phyloP scores from a whole-genome alignment of 2,329 filamentous ascomycete species.

The Scortechinia acanthostroma region DNA sequence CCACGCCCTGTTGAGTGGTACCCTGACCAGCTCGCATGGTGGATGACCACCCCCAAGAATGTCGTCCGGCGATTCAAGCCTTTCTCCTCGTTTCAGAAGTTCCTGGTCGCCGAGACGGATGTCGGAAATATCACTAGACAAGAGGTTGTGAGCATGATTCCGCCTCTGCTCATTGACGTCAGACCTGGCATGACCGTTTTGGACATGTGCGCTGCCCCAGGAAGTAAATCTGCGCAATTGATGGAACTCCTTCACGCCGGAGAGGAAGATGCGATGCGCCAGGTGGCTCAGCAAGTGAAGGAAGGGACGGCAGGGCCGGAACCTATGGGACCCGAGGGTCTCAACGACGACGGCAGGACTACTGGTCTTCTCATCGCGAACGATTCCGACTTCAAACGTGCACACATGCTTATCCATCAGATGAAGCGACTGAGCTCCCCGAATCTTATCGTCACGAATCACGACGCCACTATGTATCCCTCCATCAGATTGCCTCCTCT shows the following conservation, averaged over 20 bases:
- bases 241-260: slow-evolving; percentile 89
- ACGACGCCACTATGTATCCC: slow-evolving; percentile 92
- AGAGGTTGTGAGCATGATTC: slow-evolving; percentile 98
- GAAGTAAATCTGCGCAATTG: slow-evolving; percentile 92
- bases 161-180: slow-evolving; percentile 85
- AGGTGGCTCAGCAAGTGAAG: slow-evolving; percentile 42
- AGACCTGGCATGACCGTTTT: slow-evolving; percentile 85
- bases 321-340: slow-evolving; percentile 28
- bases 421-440: slow-evolving; percentile 94
- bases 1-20: slow-evolving; percentile 84
- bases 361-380: slow-evolving; percentile 92
- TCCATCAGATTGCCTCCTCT: slow-evolving; percentile 75
- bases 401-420: slow-evolving; percentile 95
- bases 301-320: slow-evolving; percentile 42
- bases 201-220: slow-evolving; percentile 92
- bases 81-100: slow-evolving; percentile 93
- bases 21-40: slow-evolving; percentile 89
- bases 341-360: slow-evolving; percentile 73
- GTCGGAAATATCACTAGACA: slow-evolving; percentile 97
- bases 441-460: slow-evolving; percentile 93
- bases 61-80: slow-evolving; percentile 88
- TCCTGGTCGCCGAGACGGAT: slow-evolving; percentile 91
- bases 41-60: slow-evolving; percentile 96
- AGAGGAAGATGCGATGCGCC: slow-evolving; percentile 78
- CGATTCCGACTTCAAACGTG: slow-evolving; percentile 91